phyloP scores from a whole-genome alignment of 2,329 filamentous ascomycete genomes.

The Colletotrichum horii region DNA sequence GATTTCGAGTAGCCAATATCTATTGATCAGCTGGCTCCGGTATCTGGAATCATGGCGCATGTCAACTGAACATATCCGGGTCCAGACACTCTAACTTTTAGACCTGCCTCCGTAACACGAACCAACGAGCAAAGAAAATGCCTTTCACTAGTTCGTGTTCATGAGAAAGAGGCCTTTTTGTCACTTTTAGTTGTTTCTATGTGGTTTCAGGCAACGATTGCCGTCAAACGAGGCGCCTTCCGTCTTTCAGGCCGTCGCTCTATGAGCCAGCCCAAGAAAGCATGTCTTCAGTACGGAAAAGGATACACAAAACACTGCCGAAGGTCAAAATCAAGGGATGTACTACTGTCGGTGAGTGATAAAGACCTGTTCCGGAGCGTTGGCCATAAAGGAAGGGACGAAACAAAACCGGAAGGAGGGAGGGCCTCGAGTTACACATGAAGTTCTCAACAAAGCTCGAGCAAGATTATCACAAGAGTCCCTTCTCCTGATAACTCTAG shows the following conservation, averaged over 20 bases:
- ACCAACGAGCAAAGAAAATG: neutral
- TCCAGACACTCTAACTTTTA: neutral
- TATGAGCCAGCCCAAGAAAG: rapidly evolving
- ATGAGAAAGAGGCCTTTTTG: neutral
- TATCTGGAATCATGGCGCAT: neutral
- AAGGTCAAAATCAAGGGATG: rapidly evolving
- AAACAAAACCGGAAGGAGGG: neutral
- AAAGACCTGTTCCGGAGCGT: rapidly evolving
- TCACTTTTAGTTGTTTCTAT: neutral
- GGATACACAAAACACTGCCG: rapidly evolving
- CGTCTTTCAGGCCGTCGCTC: neutral
- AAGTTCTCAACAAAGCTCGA: neutral
- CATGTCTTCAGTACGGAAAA: neutral
- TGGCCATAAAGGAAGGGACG: neutral
- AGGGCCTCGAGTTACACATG: neutral
- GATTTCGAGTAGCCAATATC: rapidly evolving
- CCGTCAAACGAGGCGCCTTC: neutral
- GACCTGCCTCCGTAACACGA: neutral
- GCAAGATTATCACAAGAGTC: rapidly evolving
- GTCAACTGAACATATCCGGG: neutral
- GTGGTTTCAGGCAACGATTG: rapidly evolving
- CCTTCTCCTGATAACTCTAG: rapidly evolving
- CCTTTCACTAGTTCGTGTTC: neutral
- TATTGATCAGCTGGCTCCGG: rapidly evolving
- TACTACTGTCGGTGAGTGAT: rapidly evolving